Evolutionary conservation across 2,329 filamentous ascomycete species (phyloP).

Genomic region (Phaeosphaeriaceae sp.): DNA sequence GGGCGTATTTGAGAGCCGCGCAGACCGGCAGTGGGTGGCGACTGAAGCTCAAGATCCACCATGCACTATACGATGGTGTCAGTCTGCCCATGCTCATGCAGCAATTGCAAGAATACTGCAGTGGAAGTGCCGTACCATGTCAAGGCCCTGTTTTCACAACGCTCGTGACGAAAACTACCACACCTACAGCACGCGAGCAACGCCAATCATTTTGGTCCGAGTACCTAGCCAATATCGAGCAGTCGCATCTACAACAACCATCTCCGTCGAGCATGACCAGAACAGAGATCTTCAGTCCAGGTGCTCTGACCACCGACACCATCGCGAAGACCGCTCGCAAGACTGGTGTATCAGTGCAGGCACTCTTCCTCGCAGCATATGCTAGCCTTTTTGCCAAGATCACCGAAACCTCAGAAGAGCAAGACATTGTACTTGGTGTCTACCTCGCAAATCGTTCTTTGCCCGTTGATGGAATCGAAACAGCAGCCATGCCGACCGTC

Average conservation of each 20-base stretch:
- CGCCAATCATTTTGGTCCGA: slow-evolving; percentile 60
- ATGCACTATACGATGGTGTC: slow-evolving; percentile 87
- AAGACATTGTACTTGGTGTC: slow-evolving; percentile 72
- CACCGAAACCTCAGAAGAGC: slow-evolving; percentile 20
- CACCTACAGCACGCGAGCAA: slow-evolving; percentile 10
- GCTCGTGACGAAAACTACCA: slow-evolving; percentile 45
- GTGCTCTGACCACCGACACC: slow-evolving; percentile 51
- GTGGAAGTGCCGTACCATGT: slow-evolving; percentile 16
- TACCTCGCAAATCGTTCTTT: slow-evolving; percentile 82
- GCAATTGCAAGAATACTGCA: slow-evolving; percentile 58
- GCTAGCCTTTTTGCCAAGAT: slow-evolving; percentile 59
- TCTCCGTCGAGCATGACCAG: slow-evolving; percentile 37
- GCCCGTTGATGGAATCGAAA: slow-evolving; percentile 58
- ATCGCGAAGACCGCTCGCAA: slow-evolving; percentile 56
- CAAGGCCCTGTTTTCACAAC: slow-evolving; percentile 48
- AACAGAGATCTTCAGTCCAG: slow-evolving; percentile 59
- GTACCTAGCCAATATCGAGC: slow-evolving; percentile 49
- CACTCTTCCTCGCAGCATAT: slow-evolving; percentile 77
- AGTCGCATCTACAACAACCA: slow-evolving; percentile 21
- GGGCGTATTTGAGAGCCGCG: slow-evolving; percentile 48
- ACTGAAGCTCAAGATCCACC: slow-evolving; percentile 70
- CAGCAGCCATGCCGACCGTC: slow-evolving; percentile 73
- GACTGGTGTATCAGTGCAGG: slow-evolving; percentile 71
- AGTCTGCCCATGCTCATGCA: slow-evolving; percentile 73
- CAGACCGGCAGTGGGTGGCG: slow-evolving; percentile 40